Evolutionary conservation across 2,329 filamentous ascomycete genomes (phyloP).

Genomic region (Podosphaera xanthii): DNA sequence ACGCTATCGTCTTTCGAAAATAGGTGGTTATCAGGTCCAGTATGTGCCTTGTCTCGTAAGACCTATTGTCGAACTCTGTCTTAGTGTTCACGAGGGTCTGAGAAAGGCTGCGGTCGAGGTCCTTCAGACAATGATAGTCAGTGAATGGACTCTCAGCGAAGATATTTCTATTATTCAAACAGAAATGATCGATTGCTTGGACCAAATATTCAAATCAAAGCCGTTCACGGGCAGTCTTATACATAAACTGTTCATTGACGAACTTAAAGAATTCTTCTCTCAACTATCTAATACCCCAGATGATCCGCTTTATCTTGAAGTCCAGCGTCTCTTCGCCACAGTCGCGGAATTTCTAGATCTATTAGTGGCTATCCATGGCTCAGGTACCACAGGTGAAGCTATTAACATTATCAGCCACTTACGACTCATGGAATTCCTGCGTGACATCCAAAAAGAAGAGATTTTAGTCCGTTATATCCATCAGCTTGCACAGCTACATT

Average conservation of each 20-base stretch:
- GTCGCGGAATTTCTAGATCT: slow-evolving; percentile 82
- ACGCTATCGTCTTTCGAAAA: slow-evolving; percentile 56
- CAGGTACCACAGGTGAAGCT: slow-evolving; percentile 48
- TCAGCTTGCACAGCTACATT: slow-evolving; percentile 61
- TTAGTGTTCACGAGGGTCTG: slow-evolving; percentile 85
- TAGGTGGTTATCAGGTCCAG: slow-evolving; percentile 95
- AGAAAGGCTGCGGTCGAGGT: slow-evolving; percentile 80
- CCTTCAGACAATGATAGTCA: slow-evolving; percentile 92
- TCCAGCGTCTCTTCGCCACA: slow-evolving; percentile 60
- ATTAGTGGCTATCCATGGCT: slow-evolving; percentile 68
- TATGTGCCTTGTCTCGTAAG: slow-evolving; percentile 84
- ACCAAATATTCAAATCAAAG: slow-evolving; percentile 74
- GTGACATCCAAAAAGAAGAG: slow-evolving; percentile 91
- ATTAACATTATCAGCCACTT: slow-evolving; percentile 72
- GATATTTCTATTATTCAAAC: slow-evolving; percentile 81
- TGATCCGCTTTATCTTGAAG: slow-evolving; percentile 51
- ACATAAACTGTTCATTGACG: slow-evolving; percentile 78
- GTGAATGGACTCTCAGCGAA: slow-evolving; percentile 90
- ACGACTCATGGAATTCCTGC: slow-evolving; percentile 83
- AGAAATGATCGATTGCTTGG: slow-evolving; percentile 87
- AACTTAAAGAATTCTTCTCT: slow-evolving; percentile 63
- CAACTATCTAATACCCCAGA: slow-evolving; percentile 40
- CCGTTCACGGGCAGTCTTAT: slow-evolving; percentile 69
- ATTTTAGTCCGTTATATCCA: slow-evolving; percentile 94
- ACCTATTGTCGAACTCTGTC: slow-evolving; percentile 77